Evolutionary conservation across 768 basidiomycete species (phyloP).

Genomic region (Naematelia aurantialba): DNA sequence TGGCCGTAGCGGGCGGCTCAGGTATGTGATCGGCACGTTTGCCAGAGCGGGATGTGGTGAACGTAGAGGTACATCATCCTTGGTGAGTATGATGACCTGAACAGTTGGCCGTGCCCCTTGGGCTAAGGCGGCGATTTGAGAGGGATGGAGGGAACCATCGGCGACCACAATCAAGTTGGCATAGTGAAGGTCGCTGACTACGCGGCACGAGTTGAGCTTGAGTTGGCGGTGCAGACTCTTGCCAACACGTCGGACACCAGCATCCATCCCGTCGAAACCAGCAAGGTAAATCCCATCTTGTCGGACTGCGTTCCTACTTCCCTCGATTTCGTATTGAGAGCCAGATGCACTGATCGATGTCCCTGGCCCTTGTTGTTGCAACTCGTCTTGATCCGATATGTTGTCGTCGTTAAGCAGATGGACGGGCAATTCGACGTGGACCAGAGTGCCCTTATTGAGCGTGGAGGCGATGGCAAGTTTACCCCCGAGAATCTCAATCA

Average conservation of each 20-base stretch:
- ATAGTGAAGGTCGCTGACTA: conserved; percentile 26
- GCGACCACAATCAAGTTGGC: conserved; percentile 35
- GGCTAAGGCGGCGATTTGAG: conserved; percentile 19
- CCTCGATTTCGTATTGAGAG: background rate
- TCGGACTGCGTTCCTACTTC: conserved; percentile 6
- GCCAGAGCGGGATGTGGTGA: conserved; percentile 2
- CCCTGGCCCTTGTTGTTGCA: too few relatives aligned
- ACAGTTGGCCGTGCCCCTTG: conserved; percentile 19
- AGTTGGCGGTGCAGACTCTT: conserved; percentile 32
- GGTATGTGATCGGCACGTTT: conserved; percentile 4
- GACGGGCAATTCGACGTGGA: conserved; percentile 41
- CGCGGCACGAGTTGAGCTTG: conserved; percentile 31
- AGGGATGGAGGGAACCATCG: conserved; percentile 8
- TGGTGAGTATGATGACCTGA: conserved; percentile 23
- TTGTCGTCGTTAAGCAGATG: conserved; percentile 33
- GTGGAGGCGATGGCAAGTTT: conserved; percentile 40
- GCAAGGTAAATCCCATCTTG: conserved; percentile 25
- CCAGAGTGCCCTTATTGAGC: conserved; percentile 36
- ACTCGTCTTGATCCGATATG: conserved; percentile 31
- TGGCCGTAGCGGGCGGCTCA: conserved; percentile 30
- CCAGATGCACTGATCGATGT: background rate
- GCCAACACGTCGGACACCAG: conserved; percentile 23
- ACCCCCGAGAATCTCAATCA: conserved; percentile 48
- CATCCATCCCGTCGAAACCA: conserved; percentile 24
- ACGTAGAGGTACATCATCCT: background rate